phyloP scores from a whole-genome alignment of 2,329 filamentous ascomycete species.

The Trichoderma polysporum region DNA sequence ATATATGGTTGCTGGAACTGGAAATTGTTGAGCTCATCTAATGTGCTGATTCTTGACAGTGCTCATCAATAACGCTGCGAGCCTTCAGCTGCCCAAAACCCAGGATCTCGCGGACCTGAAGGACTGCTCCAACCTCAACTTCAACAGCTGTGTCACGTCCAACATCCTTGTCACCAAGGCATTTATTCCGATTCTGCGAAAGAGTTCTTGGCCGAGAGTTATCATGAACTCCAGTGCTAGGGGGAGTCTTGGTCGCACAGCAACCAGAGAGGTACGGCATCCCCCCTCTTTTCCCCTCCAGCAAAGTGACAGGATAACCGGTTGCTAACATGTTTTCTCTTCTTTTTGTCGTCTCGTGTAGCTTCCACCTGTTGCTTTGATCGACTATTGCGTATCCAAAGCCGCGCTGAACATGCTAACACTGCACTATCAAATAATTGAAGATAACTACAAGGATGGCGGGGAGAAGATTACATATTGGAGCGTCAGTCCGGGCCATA shows the following conservation, averaged over 20 bases:
- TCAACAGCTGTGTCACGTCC: slow-evolving; percentile 25
- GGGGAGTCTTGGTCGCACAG: slow-evolving; percentile 24
- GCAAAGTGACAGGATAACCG: background rate
- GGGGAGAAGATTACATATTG: slow-evolving; percentile 23
- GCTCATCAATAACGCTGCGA: slow-evolving; percentile 21
- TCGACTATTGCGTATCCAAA: slow-evolving; percentile 25
- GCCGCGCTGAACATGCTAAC: slow-evolving; percentile 27
- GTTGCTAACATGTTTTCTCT: background rate
- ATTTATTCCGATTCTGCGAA: slow-evolving; percentile 5
- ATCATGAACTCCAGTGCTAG: slow-evolving; percentile 25
- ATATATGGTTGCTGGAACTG: no score
- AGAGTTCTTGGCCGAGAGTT: slow-evolving; percentile 22
- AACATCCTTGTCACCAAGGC: slow-evolving; percentile 23
- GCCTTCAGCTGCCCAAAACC: slow-evolving; percentile 5
- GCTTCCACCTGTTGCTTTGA: background rate
- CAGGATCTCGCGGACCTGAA: slow-evolving; percentile 7
- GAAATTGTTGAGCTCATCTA: background rate
- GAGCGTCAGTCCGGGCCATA: slow-evolving; percentile 24
- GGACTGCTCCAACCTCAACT: slow-evolving; percentile 18
- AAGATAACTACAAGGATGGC: slow-evolving; percentile 11
- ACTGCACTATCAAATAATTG: slow-evolving; percentile 19
- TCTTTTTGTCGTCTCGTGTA: background rate
- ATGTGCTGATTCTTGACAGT: background rate
- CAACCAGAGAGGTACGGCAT: slow-evolving; percentile 18
- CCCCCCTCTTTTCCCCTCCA: background rate